Evolutionary conservation across 257 asterid species (phyloP), one percentile per base, ranked within the genome.

Genomic region (Capsicum baccatum): DNA sequence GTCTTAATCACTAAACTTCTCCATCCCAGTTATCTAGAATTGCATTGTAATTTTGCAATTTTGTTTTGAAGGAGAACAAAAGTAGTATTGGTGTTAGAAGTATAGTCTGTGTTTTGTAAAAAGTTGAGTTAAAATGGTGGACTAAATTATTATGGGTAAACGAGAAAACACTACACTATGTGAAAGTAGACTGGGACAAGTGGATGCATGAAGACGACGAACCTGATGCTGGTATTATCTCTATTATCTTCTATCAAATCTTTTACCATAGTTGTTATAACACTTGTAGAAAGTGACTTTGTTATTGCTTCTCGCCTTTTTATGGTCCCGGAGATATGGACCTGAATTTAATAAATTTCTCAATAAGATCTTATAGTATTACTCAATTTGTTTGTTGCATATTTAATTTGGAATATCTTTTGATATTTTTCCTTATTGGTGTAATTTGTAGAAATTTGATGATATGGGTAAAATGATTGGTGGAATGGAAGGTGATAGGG

Each of bases 361-460:
- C 44, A 39, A 98, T 95, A 89, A 89, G 92, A 69, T 10, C 19
- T 52, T 44, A 42, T 6, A 42, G 59, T 3, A 42, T 58, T 68
- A 5, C 39, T 50, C 14, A 52, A 26, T 33, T 6, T 80, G 21
- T 52, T 13, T 76, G 81, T 16, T 9, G 33, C 14, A 4, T 60
- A 5, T 60, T 4, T 21, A 4, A 12, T 35, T 60, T 63, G 55
- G 57, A 1, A 15, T 67, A 82, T 82, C 68, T 50, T 79, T 62
- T 87, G 58, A 89, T 81, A 13, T n/a, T 87, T 85, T 11, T 67
- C 16, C 42, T 66, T 6, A 15, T 81, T 42, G n/a, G n/a, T 69
- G 2, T 73, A 4, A 73, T 10, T 15, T 84, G 74, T 95, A 95
- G 98, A 39, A 39, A 39, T 39, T 39, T 5, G 44, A 39, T 39